Evolutionary conservation across 2,329 filamentous ascomycete species (phyloP).

Genomic region (Ophiostoma triangulosporum): DNA sequence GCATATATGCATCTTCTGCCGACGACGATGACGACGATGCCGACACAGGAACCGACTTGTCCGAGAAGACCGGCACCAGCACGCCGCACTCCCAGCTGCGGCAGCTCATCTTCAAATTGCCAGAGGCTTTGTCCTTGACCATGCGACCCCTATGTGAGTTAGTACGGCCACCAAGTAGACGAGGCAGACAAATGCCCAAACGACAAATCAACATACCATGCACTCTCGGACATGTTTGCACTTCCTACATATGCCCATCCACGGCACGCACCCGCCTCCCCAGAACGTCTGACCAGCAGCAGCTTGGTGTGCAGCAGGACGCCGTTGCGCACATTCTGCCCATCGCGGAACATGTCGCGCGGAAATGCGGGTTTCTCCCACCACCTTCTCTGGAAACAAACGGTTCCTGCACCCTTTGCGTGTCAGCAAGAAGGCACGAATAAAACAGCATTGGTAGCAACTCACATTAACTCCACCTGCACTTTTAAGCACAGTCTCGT

Average conservation of each 20-base stretch:
- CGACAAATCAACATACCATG: constrained; percentile 49
- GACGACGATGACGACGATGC: not conserved
- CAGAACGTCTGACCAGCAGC: constrained; percentile 29
- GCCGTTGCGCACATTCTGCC: constrained; percentile 53
- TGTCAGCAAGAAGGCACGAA: not conserved
- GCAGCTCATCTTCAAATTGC: constrained; percentile 62
- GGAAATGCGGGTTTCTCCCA: constrained; percentile 62
- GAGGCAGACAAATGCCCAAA: too few species aligned
- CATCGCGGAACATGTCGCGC: constrained; percentile 57
- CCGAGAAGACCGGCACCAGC: constrained; percentile 43
- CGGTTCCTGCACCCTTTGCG: constrained; percentile 59
- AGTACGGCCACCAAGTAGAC: not conserved
- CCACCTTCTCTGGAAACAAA: constrained; percentile 63
- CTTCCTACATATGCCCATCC: constrained; percentile 83
- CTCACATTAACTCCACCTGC: constrained; percentile 46
- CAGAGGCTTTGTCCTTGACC: constrained; percentile 52
- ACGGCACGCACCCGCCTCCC: not conserved
- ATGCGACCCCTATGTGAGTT: constrained; percentile 53
- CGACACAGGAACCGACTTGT: not conserved
- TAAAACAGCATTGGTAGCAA: constrained; percentile 6
- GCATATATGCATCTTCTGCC: constrained; percentile 11
- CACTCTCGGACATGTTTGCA: constrained; percentile 83
- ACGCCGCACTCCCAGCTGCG: constrained; percentile 97
- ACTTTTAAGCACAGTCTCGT: constrained; percentile 52
- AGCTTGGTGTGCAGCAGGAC: constrained; percentile 85